Percentiles rank a stretch among this genome's conserved stretches.
Evolutionary conservation across 495 filamentous ascomycete genomes (phyloP).

Genomic region (Penicillium verhagenii): DNA sequence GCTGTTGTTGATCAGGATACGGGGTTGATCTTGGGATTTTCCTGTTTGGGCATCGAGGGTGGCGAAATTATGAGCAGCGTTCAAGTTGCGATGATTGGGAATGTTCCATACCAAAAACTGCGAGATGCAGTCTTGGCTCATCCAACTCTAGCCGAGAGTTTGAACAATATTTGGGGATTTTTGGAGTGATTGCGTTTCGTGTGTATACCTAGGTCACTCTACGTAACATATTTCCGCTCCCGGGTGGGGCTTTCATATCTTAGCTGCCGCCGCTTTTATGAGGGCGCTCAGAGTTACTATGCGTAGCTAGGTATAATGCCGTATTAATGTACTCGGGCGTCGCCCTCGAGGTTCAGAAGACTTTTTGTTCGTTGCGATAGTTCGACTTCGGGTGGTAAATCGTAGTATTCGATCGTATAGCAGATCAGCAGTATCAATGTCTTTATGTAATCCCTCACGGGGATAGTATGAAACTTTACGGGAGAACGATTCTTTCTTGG

Average conservation of each 20-base stretch:
- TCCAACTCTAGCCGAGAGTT: slow-evolving; percentile 47
- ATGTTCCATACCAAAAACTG: slow-evolving; percentile 38
- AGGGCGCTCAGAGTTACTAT: slow-evolving; percentile 31
- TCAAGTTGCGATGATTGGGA: slow-evolving; percentile 27
- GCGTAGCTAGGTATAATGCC: too few species aligned
- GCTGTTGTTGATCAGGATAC: slow-evolving; percentile 21
- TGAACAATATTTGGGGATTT: neutral
- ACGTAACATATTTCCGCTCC: too few species aligned
- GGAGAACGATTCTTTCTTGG: too few species aligned
- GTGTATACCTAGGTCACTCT: too few species aligned
- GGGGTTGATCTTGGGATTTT: slow-evolving; percentile 31
- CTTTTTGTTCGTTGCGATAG: too few species aligned
- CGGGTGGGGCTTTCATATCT: slow-evolving; percentile 25
- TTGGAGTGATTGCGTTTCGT: neutral
- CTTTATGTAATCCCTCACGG: too few species aligned
- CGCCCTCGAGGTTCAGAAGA: too few species aligned
- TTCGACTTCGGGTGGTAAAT: too few species aligned
- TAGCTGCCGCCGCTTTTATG: slow-evolving; percentile 29
- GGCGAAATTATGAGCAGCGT: neutral
- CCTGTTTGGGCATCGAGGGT: neutral
- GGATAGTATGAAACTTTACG: too few species aligned
- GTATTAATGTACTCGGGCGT: too few species aligned
- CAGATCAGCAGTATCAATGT: too few species aligned
- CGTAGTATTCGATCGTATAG: too few species aligned
- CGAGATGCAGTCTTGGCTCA: slow-evolving; percentile 48